Evolutionary conservation across 139 green algal genomes (phyloP), one percentile per base, ranked within the genome.

Genomic region (Zygnema cylindricum): DNA sequence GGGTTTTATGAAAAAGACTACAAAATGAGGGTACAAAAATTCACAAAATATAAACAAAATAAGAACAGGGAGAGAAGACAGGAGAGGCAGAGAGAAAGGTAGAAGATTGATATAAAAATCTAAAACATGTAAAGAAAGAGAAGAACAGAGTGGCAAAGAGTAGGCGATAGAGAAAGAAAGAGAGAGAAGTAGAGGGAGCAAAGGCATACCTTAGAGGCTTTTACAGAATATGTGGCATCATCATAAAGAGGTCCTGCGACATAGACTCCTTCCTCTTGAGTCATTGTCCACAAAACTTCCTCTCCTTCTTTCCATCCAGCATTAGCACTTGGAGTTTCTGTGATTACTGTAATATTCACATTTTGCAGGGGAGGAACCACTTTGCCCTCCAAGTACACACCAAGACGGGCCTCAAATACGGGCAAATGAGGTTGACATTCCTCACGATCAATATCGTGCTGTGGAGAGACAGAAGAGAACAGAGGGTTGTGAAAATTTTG

Each of bases 191-290:
- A n/a, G n/a, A n/a, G n/a, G n/a, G n/a, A n/a, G n/a, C n/a, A n/a
- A n/a, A n/a, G n/a, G 71, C 83, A 25, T 39, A 89, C 86, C 86
- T 86, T 91, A 30, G 21, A 23, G 3, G 82, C 25, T 3, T 55
- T 43, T 1, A 89, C 43, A 1, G 54, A 33, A 49, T 91, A 91
- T 36, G 86, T 76, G 25, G 86, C 86, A 82, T 91, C 86, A 41
- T 91, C 86, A 41, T 88, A 89, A 57, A 91, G 69, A 1, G 86
- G 86, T 23, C 86, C 86, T 1, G 82, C 77, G 39, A 82, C 35
- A 54, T 83, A 91, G 41, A 81, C 25, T 21, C 86, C 85, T 11
- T 81, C 78, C 54, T 39, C 36, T 69, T 55, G n/a, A 33, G 25
- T 87, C 36, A 42, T 0, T 69, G 2, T 35, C 77, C 42, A 86